These are phyloP conservation scores for Leccinum huronense DNA, from an alignment of 1,284 basidiomycete species.

Conservation along the genomic window DNA sequence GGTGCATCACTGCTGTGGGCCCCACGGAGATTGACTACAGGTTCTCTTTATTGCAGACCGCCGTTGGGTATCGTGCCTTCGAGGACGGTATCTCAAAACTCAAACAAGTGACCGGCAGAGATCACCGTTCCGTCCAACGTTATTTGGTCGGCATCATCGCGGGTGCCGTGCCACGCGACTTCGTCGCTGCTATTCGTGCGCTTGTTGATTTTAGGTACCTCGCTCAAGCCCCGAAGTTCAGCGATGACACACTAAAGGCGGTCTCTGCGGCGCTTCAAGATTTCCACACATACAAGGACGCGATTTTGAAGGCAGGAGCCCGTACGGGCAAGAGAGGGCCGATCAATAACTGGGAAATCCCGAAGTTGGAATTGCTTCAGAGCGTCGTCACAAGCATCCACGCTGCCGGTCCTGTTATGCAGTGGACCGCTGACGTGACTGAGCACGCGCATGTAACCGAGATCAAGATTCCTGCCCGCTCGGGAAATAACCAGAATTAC, in stretches of 20 bases:
- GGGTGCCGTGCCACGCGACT: neutral
- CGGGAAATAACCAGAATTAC: too few relatives aligned
- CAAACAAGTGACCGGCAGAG: neutral
- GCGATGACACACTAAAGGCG: neutral
- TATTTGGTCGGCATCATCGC: neutral
- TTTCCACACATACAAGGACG: neutral
- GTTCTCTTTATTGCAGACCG: neutral
- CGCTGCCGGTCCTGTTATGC: neutral
- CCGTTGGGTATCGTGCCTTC: neutral
- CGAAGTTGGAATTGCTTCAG: neutral
- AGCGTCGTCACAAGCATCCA: neutral
- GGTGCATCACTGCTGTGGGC: neutral
- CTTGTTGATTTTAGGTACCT: neutral
- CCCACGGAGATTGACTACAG: neutral
- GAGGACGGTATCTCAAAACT: neutral
- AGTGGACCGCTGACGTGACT: neutral
- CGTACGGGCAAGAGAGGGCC: neutral
- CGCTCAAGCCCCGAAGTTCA: neutral
- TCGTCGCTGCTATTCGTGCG: neutral
- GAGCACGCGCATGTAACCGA: neutral
- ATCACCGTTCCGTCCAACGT: neutral
- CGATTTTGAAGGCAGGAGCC: neutral
- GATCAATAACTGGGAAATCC: neutral
- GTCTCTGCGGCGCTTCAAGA: neutral
- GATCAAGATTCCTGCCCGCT: too few relatives aligned